A percentile compares a stretch with the other conserved stretches of the same genome.
These are phyloP conservation scores for Plasmodium ovale DNA, from an alignment of 169 alveolate species.

Conservation along the genomic window DNA sequence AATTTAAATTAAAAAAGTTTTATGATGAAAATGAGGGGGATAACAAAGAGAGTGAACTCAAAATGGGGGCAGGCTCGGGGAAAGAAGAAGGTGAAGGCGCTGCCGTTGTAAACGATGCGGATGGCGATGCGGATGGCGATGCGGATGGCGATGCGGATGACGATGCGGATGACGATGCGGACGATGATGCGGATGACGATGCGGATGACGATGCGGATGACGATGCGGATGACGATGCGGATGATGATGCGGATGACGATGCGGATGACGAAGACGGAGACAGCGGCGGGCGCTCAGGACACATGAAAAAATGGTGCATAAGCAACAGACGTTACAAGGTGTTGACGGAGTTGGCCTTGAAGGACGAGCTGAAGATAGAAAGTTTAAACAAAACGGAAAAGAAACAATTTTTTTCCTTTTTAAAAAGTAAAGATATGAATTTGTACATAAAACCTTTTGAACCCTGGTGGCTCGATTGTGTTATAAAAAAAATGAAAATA, in stretches of 20 bases:
- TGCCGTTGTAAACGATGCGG: not conserved
- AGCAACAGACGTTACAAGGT: slow-evolving; percentile 71
- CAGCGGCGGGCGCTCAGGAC: not conserved
- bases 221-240: not conserved
- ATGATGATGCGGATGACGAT: not conserved
- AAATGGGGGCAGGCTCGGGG: not conserved
- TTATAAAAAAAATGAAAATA: slow-evolving; percentile 43
- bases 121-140: not conserved
- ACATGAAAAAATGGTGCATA: slow-evolving; percentile 50
- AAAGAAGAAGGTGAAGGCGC: not conserved
- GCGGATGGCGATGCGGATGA: not conserved
- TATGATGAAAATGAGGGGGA: slow-evolving; percentile 14
- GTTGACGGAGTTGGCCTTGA: slow-evolving; percentile 51
- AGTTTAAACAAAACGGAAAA: slow-evolving; percentile 55
- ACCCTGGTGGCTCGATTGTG: slow-evolving; percentile 75
- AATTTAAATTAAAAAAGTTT: slow-evolving; percentile 45
- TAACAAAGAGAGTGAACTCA: not conserved
- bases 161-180: not conserved
- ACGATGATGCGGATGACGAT: not conserved
- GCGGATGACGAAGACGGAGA: not conserved
- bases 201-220: not conserved
- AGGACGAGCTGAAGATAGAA: slow-evolving; percentile 32
- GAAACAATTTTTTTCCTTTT: slow-evolving; percentile 66
- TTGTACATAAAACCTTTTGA: slow-evolving; percentile 16
- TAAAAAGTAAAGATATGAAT: slow-evolving; percentile 69